phyloP scores from a whole-genome alignment of 2,329 filamentous ascomycete genomes.

The Colletotrichum higginsianum region DNA sequence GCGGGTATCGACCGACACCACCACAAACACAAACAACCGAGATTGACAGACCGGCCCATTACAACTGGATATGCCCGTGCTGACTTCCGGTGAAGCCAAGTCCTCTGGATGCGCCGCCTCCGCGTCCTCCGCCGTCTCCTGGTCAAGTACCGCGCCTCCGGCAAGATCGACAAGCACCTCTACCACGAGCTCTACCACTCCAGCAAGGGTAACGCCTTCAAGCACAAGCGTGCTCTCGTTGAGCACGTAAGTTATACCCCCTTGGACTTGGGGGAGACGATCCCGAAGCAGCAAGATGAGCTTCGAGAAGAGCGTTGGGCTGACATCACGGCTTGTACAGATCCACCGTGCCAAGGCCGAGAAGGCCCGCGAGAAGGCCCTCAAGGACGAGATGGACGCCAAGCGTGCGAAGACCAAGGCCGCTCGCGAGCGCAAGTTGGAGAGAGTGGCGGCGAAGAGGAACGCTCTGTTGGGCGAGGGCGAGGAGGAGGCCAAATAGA shows the following conservation, averaged over 20 bases:
- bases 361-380: conserved; percentile 93
- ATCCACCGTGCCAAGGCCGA: conserved; percentile 99
- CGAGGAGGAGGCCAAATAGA: conserved; percentile 68
- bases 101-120: conserved; percentile 99
- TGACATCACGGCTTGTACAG: conserved; percentile 62
- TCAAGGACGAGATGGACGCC: conserved; percentile 99
- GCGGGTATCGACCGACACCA: not conserved
- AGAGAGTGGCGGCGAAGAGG: conserved; percentile 93
- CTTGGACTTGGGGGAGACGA: not conserved
- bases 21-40: not conserved
- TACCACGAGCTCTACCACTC: conserved; percentile 99
- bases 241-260: conserved; percentile 89
- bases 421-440: conserved; percentile 97
- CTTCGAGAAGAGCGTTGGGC: conserved; percentile 42
- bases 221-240: conserved; percentile 99
- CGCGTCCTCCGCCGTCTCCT: conserved; percentile 98
- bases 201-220: conserved; percentile 99
- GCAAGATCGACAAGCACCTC: conserved; percentile 99
- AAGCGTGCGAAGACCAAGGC: conserved; percentile 99
- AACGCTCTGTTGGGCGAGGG: conserved; percentile 84
- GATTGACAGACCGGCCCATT: conserved; percentile 5
- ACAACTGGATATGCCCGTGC: not conserved
- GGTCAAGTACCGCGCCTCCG: conserved; percentile 99
- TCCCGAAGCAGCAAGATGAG: not conserved
- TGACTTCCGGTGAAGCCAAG: conserved; percentile 74